Evolutionary conservation across 140 eudicot species (phyloP).

Genomic region (Senecio squalidus): DNA sequence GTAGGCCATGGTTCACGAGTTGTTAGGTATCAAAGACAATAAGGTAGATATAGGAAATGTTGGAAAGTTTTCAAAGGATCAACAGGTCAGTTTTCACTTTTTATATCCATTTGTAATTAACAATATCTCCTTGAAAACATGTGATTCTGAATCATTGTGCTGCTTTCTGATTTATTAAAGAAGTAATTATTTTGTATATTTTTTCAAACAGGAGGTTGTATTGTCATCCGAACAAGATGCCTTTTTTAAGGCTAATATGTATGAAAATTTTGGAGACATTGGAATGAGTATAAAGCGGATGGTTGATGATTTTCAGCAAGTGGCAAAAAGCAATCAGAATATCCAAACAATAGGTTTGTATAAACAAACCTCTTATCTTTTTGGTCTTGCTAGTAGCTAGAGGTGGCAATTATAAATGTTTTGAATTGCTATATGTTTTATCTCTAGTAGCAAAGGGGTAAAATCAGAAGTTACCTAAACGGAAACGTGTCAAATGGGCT

Average conservation of each 20-base stretch:
- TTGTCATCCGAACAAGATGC: slow-evolving; percentile 96
- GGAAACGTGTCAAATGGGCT: too few species aligned
- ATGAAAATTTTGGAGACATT: slow-evolving; percentile 95
- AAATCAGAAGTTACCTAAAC: too few species aligned
- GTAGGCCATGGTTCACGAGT: slow-evolving; percentile 96
- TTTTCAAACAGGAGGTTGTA: slow-evolving; percentile 63
- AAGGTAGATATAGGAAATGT: slow-evolving; percentile 74
- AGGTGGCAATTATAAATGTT: not conserved
- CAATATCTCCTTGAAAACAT: not conserved
- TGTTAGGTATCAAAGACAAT: slow-evolving; percentile 91
- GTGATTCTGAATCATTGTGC: not conserved
- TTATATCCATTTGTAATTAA: slow-evolving; percentile 4
- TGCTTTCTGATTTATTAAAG: not conserved
- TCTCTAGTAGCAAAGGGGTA: too few species aligned
- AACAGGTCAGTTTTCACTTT: slow-evolving; percentile 56
- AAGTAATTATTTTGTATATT: slow-evolving; percentile 5
- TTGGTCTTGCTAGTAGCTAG: slow-evolving; percentile 9
- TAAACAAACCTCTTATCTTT: slow-evolving; percentile 7
- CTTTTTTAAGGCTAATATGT: slow-evolving; percentile 90
- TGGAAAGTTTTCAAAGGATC: slow-evolving; percentile 77
- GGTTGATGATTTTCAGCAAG: slow-evolving; percentile 99
- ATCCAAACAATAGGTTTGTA: slow-evolving; percentile 90
- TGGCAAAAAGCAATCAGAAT: slow-evolving; percentile 91
- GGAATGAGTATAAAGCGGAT: slow-evolving; percentile 92
- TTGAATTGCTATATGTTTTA: too few species aligned